Conservation (phyloP, 164 flowering plant species). For the Brasenia schreberi region DNA sequence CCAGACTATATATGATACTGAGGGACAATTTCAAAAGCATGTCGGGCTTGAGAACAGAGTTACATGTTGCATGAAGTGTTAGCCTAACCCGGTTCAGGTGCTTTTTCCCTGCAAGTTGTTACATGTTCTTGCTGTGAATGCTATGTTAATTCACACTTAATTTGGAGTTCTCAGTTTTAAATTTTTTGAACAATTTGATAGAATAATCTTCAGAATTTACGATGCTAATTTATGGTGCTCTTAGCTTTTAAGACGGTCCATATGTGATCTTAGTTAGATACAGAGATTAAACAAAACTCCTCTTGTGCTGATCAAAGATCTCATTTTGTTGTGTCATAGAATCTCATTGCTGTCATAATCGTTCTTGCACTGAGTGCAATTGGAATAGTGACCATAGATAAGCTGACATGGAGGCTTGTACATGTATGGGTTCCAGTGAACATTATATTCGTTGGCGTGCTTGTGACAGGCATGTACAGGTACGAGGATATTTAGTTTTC, state of each 20-base stretch:
- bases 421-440: conserved; percentile 74
- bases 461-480: conserved; percentile 68
- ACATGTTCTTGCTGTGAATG: no score
- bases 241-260: background rate
- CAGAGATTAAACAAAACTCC: background rate
- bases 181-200: no score
- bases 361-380: conserved; percentile 26
- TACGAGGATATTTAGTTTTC: background rate
- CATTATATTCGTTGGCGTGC: conserved; percentile 78
- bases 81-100: no score
- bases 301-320: background rate
- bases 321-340: conserved; percentile 31
- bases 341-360: conserved; percentile 38
- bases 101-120: no score
- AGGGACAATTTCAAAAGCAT: no score
- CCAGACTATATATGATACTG: no score
- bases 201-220: no score
- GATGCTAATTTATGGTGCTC: background rate
- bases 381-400: conserved; percentile 49
- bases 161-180: no score
- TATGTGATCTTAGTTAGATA: background rate
- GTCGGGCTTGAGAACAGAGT: no score
- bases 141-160: no score
- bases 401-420: conserved; percentile 53
- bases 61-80: no score